These are phyloP conservation scores for Fragaria vesca DNA, from an alignment of 306 rosid species.

Conservation along the genomic window DNA sequence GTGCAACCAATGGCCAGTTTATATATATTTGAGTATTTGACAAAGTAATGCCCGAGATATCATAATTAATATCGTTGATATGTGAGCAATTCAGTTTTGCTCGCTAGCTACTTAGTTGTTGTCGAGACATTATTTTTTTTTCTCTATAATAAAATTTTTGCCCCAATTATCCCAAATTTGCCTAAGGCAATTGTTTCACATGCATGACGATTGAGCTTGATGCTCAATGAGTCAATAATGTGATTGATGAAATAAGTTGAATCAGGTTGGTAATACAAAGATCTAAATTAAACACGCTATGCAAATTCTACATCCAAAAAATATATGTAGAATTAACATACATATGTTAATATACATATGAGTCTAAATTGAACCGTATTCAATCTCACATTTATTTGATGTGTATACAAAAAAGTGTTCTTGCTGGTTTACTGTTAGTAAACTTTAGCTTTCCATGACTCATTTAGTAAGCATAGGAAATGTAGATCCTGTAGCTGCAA, in stretches of 20 bases:
- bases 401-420: not conserved
- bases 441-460: not conserved
- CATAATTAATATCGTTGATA: too few relatives aligned
- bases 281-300: not conserved
- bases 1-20: too few relatives aligned
- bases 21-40: too few relatives aligned
- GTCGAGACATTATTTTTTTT: too few relatives aligned
- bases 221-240: too few relatives aligned
- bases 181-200: too few relatives aligned
- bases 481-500: conserved; percentile 41
- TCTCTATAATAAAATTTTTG: too few relatives aligned
- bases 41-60: too few relatives aligned
- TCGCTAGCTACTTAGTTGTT: too few relatives aligned
- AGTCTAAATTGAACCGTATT: not conserved
- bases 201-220: too few relatives aligned
- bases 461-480: conserved; percentile 36
- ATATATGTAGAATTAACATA: not conserved
- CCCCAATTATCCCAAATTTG: too few relatives aligned
- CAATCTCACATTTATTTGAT: not conserved
- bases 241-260: not conserved
- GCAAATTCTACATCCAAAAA: not conserved
- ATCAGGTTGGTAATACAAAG: not conserved
- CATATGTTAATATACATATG: not conserved
- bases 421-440: not conserved
- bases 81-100: too few relatives aligned